Evolutionary conservation across 2,329 filamentous ascomycete species (phyloP), one percentile per base, ranked within the genome.

Genomic region (Colletotrichum sp.): DNA sequence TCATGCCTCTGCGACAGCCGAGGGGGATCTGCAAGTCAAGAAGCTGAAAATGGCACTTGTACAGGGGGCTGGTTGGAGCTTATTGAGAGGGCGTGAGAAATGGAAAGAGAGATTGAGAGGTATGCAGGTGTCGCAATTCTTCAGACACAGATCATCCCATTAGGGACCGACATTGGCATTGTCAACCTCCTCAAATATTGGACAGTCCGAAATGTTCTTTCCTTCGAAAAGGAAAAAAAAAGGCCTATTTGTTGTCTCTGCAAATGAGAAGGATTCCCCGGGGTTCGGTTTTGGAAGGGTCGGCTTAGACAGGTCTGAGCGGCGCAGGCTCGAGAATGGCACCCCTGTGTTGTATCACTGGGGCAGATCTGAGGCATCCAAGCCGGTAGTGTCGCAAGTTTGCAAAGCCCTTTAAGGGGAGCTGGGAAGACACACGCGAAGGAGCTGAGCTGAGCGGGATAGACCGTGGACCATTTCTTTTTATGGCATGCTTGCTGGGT

Each of bases 311-410:
- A 34, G 28, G 74, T 72, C 72, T 55, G 59, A 66, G 74, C 71
- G 15, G 57, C 8, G 59, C 44, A 21, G 21, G 34, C n/a, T 30
- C 28, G 26, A 63, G 26, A 63, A 32, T 30, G 34, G n/a, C 49
- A 55, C 59, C 75, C 75, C 66, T 75, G 39, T 75, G 26, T 62
- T 62, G 60, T 76, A 76, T 75, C 72, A 49, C 62, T 64, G 63
- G 66, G 72, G 72, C 52, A 75, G 52, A 75, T 75, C 62, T 71
- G 75, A 75, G 39, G 66, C 72, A 75, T 76, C 75, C 65, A 67
- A 75, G 71, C 72, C 75, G 71, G 52, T 62, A 76, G 72, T 76
- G 72, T 71, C 67, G 72, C 59, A 76, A 74, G 64, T 69, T 60
- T n/a, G 44, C 44, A 52, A 34, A 57, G 55, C 28, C 8, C 32